These are phyloP conservation scores for Torulaspora maleeae DNA, from an alignment of 805 yeast genomes.

Conservation along the genomic window DNA sequence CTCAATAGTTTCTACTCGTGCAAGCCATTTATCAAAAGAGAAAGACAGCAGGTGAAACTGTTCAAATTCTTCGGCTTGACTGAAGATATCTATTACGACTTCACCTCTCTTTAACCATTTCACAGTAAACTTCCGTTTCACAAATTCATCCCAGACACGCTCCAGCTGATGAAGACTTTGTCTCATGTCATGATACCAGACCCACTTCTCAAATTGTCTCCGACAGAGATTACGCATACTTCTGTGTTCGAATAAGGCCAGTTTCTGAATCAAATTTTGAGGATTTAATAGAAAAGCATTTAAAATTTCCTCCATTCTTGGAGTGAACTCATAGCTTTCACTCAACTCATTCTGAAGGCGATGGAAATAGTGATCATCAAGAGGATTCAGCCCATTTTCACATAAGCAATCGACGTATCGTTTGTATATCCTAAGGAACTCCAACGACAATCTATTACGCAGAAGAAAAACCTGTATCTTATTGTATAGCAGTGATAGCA, in stretches of 20 bases:
- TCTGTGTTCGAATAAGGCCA: conserved; percentile 22
- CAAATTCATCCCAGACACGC: conserved; percentile 15
- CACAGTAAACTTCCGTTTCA: conserved; percentile 11
- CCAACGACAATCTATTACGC: conserved; percentile 24
- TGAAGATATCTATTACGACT: conserved; percentile 1
- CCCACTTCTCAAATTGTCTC: conserved; percentile 21
- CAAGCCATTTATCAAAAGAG: conserved; percentile 20
- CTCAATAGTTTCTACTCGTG: conserved; percentile 14
- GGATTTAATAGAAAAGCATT: conserved; percentile 26
- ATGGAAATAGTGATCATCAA: conserved; percentile 22
- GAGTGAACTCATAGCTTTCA: conserved; percentile 16
- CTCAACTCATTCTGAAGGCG: conserved; percentile 23
- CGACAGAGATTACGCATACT: conserved; percentile 3
- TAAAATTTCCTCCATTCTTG: conserved; percentile 17
- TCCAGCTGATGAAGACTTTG: conserved; percentile 14
- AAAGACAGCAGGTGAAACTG: conserved; percentile 16
- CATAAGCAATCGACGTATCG: conserved; percentile 17
- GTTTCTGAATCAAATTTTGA: conserved; percentile 21
- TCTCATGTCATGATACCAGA: conserved; percentile 9
- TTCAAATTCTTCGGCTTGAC: conserved; percentile 18
- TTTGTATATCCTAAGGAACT: conserved; percentile 26
- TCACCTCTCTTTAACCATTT: conserved; percentile 14
- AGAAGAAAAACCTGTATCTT: conserved; percentile 26
- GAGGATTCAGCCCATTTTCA: conserved; percentile 21
- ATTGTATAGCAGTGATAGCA: conserved; percentile 19